phyloP scores from a whole-genome alignment of 106 monocot species.

The Allium sativum region DNA sequence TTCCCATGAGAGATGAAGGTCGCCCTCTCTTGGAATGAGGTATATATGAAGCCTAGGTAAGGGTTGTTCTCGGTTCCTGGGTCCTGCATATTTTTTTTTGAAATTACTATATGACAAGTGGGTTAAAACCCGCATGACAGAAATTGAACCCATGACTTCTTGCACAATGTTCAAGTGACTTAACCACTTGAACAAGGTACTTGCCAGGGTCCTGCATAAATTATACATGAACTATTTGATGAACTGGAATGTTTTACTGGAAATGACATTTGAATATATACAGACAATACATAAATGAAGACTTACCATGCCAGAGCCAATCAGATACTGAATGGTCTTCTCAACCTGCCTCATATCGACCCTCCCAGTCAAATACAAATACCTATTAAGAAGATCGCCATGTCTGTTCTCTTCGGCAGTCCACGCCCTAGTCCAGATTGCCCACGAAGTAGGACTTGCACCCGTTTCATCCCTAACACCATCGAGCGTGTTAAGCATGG shows the following conservation, averaged over 20 bases:
- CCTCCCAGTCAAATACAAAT: constrained; percentile 44
- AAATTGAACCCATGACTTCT: too few relatives aligned
- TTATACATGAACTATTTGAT: too few relatives aligned
- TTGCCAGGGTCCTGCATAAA: constrained; percentile 33
- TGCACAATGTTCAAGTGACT: too few relatives aligned
- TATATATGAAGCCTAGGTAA: constrained; percentile 55
- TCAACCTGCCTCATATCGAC: constrained; percentile 56
- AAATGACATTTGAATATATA: too few relatives aligned
- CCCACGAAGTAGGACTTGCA: constrained; percentile 53
- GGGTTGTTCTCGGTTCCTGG: constrained; percentile 60
- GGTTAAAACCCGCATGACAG: too few relatives aligned
- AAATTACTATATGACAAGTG: too few relatives aligned
- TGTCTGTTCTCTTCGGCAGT: constrained; percentile 63
- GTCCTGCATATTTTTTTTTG: too few relatives aligned
- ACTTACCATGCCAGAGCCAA: constrained; percentile 56
- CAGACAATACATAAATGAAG: too few relatives aligned
- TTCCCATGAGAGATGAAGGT: constrained; percentile 69
- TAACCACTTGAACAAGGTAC: too few relatives aligned
- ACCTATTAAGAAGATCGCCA: constrained; percentile 56
- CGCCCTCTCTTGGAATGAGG: constrained; percentile 56
- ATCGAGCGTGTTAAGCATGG: constrained; percentile 57
- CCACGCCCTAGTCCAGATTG: constrained; percentile 58
- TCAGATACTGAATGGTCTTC: constrained; percentile 59
- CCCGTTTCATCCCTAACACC: constrained; percentile 55
- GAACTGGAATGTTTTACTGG: too few relatives aligned